These are phyloP conservation scores for Flaveria trinervia DNA, from an alignment of 129 eudicot species.

Conservation along the genomic window DNA sequence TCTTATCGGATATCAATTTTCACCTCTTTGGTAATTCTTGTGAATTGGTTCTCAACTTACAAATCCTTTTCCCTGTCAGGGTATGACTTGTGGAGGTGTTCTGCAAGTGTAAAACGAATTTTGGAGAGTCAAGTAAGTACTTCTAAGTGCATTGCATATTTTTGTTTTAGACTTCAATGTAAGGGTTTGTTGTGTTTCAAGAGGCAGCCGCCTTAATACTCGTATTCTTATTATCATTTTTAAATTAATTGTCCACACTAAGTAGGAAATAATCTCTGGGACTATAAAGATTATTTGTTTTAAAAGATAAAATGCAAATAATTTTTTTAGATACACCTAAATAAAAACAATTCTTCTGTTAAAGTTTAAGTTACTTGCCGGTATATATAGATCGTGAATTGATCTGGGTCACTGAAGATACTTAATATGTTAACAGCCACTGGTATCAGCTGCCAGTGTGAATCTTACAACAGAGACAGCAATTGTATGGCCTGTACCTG, in stretches of 20 bases:
- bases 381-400: constrained; percentile 12
- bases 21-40: not conserved
- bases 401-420: constrained; percentile 15
- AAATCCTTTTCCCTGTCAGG: constrained; percentile 45
- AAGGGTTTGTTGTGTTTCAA: not conserved
- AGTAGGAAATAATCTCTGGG: not conserved
- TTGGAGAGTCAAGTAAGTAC: constrained; percentile 82
- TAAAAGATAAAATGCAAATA: not conserved
- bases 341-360: not conserved
- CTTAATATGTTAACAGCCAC: constrained; percentile 62
- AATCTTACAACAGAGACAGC: constrained; percentile 98
- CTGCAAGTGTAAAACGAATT: constrained; percentile 92
- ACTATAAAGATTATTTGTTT: constrained; percentile 6
- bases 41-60: not conserved
- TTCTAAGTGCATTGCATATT: constrained; percentile 5
- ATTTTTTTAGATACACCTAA: not conserved
- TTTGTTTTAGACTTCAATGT: not conserved
- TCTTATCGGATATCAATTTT: not conserved
- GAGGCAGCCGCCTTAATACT: not conserved
- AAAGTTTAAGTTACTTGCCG: not conserved
- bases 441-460: constrained; percentile 89
- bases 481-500: constrained; percentile 86
- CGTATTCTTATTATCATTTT: not conserved
- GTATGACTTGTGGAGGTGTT: constrained; percentile 98
- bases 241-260: not conserved